phyloP scores from a whole-genome alignment of 768 basidiomycete species.

The Lentinula sp. region DNA sequence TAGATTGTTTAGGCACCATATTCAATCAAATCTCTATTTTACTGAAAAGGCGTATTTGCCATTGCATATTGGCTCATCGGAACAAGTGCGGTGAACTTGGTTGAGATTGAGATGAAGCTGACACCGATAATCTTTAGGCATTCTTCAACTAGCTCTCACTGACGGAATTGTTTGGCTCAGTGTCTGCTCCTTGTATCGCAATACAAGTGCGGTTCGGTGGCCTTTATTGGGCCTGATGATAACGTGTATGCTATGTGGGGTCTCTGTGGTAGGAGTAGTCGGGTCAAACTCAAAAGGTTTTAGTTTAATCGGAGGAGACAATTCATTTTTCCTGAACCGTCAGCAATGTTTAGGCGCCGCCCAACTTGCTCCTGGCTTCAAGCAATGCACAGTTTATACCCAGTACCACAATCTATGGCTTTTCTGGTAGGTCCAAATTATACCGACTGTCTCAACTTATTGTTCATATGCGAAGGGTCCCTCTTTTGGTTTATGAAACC shows the following conservation, averaged over 20 bases:
- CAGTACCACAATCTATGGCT: not conserved
- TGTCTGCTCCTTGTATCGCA: not conserved
- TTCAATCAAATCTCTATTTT: not conserved
- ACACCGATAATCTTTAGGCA: not conserved
- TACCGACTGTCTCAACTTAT: not conserved
- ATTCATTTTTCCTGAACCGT: not conserved
- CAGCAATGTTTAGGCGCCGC: not conserved
- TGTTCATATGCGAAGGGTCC: not conserved
- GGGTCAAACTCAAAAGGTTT: not conserved
- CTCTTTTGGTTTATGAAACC: not conserved
- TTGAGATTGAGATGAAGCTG: not conserved
- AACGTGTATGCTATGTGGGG: not conserved
- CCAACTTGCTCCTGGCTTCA: not conserved
- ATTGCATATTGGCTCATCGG: constrained; percentile 1
- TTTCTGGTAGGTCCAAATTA: not conserved
- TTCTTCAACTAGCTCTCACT: not conserved
- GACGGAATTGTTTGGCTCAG: constrained; percentile 1
- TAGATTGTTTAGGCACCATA: too few relatives aligned
- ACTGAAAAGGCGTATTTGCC: not conserved
- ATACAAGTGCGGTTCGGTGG: not conserved
- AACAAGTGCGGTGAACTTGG: not conserved
- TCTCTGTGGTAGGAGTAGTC: not conserved
- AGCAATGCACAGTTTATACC: not conserved
- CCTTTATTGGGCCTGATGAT: not conserved
- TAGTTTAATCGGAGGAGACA: not conserved